Evolutionary conservation across 495 filamentous ascomycete genomes (phyloP).

Genomic region (Aspergillus steynii): DNA sequence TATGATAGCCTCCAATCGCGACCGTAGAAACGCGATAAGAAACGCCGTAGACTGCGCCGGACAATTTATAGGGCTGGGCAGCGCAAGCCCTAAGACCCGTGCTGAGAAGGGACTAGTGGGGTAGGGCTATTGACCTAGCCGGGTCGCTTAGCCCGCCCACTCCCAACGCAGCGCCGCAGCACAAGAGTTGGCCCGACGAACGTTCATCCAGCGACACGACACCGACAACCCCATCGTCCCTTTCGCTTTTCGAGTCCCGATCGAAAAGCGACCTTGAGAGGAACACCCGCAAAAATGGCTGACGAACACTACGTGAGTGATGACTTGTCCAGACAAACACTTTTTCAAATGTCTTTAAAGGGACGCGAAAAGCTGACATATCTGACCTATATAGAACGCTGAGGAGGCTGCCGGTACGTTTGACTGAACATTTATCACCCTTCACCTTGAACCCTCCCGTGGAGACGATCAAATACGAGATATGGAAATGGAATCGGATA

Average conservation of each 20-base stretch:
- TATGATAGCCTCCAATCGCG: background rate
- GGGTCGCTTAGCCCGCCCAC: conserved; percentile 47
- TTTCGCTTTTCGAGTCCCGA: conserved; percentile 52
- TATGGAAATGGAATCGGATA: conserved; percentile 10
- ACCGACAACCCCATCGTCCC: conserved; percentile 45
- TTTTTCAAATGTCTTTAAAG: conserved; percentile 7
- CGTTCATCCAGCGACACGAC: conserved; percentile 47
- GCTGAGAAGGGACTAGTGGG: conserved; percentile 33
- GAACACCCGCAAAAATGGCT: conserved; percentile 79
- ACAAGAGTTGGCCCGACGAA: conserved; percentile 28
- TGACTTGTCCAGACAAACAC: background rate
- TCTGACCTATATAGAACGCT: conserved; percentile 64
- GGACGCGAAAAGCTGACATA: conserved; percentile 36
- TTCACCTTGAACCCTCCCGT: background rate
- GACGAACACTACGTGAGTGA: conserved; percentile 85
- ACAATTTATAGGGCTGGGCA: conserved; percentile 8
- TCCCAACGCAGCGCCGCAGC: conserved; percentile 43
- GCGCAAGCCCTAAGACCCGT: conserved; percentile 13
- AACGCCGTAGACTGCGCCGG: background rate
- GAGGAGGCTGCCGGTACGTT: conserved; percentile 89
- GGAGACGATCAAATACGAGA: background rate
- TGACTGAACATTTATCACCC: conserved; percentile 12
- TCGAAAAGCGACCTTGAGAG: conserved; percentile 53
- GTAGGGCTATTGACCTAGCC: conserved; percentile 46
- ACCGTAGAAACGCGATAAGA: background rate